Conservation (phyloP, 2,329 filamentous ascomycete genomes). For the Colletotrichum liaoningense region DNA sequence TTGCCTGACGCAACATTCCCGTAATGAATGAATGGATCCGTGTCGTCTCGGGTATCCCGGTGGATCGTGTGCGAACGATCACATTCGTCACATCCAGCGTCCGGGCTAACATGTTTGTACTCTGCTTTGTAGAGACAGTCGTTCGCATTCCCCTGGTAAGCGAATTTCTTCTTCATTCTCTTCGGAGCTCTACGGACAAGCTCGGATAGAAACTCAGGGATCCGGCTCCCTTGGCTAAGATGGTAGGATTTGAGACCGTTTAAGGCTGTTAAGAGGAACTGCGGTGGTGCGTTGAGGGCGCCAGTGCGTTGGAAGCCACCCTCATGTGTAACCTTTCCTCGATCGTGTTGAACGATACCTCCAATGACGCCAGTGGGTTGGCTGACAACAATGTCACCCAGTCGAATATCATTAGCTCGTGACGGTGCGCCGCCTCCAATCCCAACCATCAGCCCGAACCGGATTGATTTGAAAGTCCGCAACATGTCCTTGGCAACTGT, state of each 20-base stretch:
- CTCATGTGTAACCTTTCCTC: too few species aligned
- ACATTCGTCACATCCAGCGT: background rate
- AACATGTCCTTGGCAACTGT: too few species aligned
- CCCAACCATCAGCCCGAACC: constrained; percentile 41
- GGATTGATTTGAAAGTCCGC: constrained; percentile 41
- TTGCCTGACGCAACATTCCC: constrained; percentile 25
- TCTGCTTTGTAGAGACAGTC: background rate
- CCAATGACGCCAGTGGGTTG: background rate
- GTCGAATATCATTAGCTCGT: constrained; percentile 38
- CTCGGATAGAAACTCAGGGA: too few species aligned
- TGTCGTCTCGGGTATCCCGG: background rate
- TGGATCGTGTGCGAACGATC: background rate
- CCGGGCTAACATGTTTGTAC: background rate
- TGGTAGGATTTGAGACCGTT: too few species aligned
- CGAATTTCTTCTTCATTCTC: background rate
- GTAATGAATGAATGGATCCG: constrained; percentile 19
- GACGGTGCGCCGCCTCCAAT: constrained; percentile 42
- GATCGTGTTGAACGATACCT: constrained; percentile 23
- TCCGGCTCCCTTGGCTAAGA: too few species aligned
- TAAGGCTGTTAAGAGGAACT: too few species aligned
- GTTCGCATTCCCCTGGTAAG: background rate
- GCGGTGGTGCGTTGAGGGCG: background rate
- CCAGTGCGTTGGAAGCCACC: background rate
- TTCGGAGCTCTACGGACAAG: too few species aligned
- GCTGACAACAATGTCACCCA: constrained; percentile 43